Base-by-base conservation (phyloP, 1,139 yeast species). In the Pneumocystis canis region DNA sequence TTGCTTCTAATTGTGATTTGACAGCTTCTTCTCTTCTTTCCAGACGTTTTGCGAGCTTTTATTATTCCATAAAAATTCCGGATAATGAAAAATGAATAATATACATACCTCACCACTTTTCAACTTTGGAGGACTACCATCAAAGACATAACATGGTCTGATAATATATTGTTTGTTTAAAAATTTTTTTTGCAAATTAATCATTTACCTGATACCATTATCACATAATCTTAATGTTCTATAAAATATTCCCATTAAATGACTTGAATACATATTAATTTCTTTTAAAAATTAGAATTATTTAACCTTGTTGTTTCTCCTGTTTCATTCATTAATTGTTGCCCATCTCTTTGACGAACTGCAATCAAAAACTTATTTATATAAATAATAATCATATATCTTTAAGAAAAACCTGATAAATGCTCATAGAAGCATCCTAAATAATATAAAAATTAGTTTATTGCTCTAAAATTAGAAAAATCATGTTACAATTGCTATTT, bases 291-390 rank as follows among this genome's bases (percentile, higher is more conserved):
- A 25, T 33, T 14, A 37, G 28, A 33, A 54, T 9, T 25, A 16
- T 37, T 59, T 9, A 14, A 65, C 67, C 94, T 88, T 0, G 99
- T 92, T 5, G 97, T 90, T 69, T 89, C 96, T 37, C 98, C 98
- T 20, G 82, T 82, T 58, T 87, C 96, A 67, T 82, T 85, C 57
- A 95, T 85, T 70, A 92, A 78, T 72, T 89, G 96, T 68, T 84
- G 90, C n/a, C 99, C 99, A 72, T 92, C 97, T 63, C 86, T 88
- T 70, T 90, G 97, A 71, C 99, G 82, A 16, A 92, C 98, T 0
- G 98, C 97, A 71, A 92, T 90, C 63, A 92, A 77, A 71, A 89
- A 92, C 74, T 92, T 97, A 72, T 92, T 92, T 61, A 92, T 79
- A n/a, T n/a, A n/a, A n/a, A n/a, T n/a, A n/a, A n/a, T n/a, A n/a